phyloP scores from a whole-genome alignment of 73 alveolate genomes.

The Tetrahymena borealis region DNA sequence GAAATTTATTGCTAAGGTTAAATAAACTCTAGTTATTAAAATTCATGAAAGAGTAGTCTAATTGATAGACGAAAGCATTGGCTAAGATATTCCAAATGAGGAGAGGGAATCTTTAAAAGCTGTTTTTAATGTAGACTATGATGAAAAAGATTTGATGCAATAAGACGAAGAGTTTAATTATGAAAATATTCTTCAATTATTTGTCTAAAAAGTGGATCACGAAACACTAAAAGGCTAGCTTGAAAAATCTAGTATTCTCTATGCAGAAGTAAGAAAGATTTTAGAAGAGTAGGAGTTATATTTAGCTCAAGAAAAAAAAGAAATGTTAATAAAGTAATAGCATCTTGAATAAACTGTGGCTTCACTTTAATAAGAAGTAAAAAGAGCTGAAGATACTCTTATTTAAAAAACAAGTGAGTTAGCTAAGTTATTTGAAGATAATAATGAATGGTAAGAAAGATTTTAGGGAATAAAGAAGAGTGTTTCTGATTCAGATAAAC shows the following conservation, averaged over 20 bases:
- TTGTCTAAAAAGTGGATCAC: not conserved
- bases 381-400: not conserved
- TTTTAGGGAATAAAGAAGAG: not conserved
- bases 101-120: not conserved
- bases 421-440: not conserved
- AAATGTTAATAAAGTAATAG: not conserved
- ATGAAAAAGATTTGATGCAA: not conserved
- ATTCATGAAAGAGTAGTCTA: not conserved
- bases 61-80: not conserved
- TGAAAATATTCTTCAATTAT: not conserved
- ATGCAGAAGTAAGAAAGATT: not conserved
- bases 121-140: not conserved
- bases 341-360: not conserved
- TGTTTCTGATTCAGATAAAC: not conserved
- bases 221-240: not conserved
- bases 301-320: not conserved
- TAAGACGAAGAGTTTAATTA: not conserved
- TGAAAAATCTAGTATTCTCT: not conserved
- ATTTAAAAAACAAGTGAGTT: not conserved
- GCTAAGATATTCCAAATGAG: not conserved
- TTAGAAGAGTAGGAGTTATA: not conserved
- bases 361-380: not conserved
- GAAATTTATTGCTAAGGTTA: not conserved
- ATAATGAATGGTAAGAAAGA: not conserved
- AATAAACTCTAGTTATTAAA: not conserved